phyloP scores from a whole-genome alignment of 2,329 filamentous ascomycete genomes.

The Parascedosporium putredinis region DNA sequence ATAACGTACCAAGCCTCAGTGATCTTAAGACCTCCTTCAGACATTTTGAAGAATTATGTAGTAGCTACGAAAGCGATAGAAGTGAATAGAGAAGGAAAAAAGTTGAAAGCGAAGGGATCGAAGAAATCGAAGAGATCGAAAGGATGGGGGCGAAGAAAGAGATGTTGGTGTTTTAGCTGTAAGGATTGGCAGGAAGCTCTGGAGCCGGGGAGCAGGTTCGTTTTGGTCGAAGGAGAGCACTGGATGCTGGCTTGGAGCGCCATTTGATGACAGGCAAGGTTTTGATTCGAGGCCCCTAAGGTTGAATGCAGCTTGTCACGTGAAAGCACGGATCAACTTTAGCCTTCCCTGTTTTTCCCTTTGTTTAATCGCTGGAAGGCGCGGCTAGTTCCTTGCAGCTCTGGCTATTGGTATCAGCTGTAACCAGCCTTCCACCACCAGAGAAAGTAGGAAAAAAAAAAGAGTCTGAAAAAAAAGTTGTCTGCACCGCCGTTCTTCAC shows the following conservation, averaged over 20 bases:
- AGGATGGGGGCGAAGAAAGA: background rate
- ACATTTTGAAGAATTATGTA: slow-evolving; percentile 47
- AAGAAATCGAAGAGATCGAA: slow-evolving; percentile 7
- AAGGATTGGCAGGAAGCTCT: slow-evolving; percentile 9
- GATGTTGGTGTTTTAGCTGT: slow-evolving; percentile 13
- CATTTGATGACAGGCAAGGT: slow-evolving; percentile 6
- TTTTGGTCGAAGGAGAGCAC: background rate
- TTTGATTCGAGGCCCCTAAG: slow-evolving; percentile 4
- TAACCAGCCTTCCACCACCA: too few relatives aligned
- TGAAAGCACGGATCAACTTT: background rate
- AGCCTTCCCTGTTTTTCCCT: background rate
- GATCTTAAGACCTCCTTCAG: slow-evolving; percentile 19
- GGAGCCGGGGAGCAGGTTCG: slow-evolving; percentile 4
- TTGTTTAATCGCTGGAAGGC: too few relatives aligned
- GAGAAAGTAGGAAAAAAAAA: background rate
- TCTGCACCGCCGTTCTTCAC: background rate
- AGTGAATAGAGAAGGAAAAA: slow-evolving; percentile 11
- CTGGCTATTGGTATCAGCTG: too few relatives aligned
- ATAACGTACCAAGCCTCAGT: slow-evolving; percentile 70
- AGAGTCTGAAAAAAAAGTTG: background rate
- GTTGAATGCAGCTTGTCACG: background rate
- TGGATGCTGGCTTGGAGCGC: background rate
- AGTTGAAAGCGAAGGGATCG: slow-evolving; percentile 10
- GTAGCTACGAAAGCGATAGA: slow-evolving; percentile 18
- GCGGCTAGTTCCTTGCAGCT: too few relatives aligned